Evolutionary conservation across 2,329 filamentous ascomycete species (phyloP).

Genomic region (Phaeosphaeria sp.): DNA sequence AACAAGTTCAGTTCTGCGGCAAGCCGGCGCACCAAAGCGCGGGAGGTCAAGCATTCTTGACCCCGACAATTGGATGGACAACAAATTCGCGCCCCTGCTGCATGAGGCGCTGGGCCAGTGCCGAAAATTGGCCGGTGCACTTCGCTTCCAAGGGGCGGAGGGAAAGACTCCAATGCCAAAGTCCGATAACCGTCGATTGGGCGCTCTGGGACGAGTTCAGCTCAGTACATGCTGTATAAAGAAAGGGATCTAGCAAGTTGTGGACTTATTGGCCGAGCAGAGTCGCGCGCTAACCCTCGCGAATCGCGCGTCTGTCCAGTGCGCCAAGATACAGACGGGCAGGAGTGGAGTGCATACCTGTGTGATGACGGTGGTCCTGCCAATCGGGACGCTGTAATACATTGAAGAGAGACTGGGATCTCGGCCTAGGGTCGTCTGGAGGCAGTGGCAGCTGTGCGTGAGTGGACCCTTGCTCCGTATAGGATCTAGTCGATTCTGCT

Average conservation of each 20-base stretch:
- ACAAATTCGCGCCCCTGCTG: conserved; percentile 26
- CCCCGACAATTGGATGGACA: conserved; percentile 32
- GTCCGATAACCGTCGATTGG: conserved; percentile 17
- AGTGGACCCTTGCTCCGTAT: conserved; percentile 11
- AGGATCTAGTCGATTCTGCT: conserved; percentile 14
- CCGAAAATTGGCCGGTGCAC: conserved; percentile 20
- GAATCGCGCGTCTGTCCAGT: conserved; percentile 13
- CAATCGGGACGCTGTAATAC: conserved; percentile 21
- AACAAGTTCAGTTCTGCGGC: conserved; percentile 27
- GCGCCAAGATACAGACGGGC: conserved; percentile 10
- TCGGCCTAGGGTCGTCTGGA: conserved; percentile 15
- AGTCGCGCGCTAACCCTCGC: conserved; percentile 12
- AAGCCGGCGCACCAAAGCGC: conserved; percentile 32
- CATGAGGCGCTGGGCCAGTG: conserved; percentile 26
- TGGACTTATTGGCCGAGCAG: conserved; percentile 7
- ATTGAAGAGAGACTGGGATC: conserved; percentile 32
- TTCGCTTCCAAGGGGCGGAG: conserved; percentile 23
- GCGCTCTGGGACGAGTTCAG: conserved; percentile 32
- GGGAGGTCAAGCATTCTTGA: conserved; percentile 31
- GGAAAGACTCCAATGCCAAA: conserved; percentile 23
- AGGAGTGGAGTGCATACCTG: conserved; percentile 25
- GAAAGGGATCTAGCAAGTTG: conserved; percentile 4
- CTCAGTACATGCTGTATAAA: conserved; percentile 14
- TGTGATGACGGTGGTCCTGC: conserved; percentile 9
- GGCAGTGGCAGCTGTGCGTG: conserved; percentile 8